Evolutionary conservation across 2,329 filamentous ascomycete species (phyloP), one percentile per base, ranked within the genome.

Genomic region (Cladobotryum mycophilum): DNA sequence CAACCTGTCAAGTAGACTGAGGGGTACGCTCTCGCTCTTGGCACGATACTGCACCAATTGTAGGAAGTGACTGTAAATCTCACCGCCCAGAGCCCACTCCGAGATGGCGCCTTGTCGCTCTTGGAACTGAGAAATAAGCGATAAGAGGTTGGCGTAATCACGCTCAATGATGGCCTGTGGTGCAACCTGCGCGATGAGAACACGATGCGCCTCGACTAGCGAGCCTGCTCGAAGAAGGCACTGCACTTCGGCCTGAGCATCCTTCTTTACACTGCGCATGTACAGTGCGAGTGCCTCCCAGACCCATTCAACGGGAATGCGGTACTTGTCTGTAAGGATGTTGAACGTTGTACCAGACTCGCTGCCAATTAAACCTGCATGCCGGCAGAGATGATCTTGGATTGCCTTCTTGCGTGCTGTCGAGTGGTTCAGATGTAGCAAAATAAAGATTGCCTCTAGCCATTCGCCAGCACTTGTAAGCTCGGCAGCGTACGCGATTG

Each of bases 251-350:
- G 76, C 74, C 42, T 76, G 78, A 11, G 86, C 76, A 64, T 91
- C 82, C 56, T 83, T 81, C 61, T 79, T 81, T 43, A 84, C 81
- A 52, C 84, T 84, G 54, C 88, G 86, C 69, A 89, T 90, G 67
- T 86, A 86, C 13, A 92, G 76, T 12, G 91, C 91, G 63, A 91
- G 88, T 15, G 93, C 89, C 53, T 89, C 82, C 82, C 88, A 95
- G 46, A 97, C 77, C 90, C 92, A 95, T 3, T 78, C 67, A 1
- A 76, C 69, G 0, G 92, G 89, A 40, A 97, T 80, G 55, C 81
- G 79, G 48, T 91, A 80, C 33, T 80, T 81, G 41, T 78, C 71
- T 0, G 79, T 79, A 18, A 93, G 72, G 13, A 78, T 76, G 11
- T 69, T 71, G 67, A 84, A 89, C 48, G 69, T 76, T 14, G 70